Conservation (phyloP, 1,284 basidiomycete genomes). For the Pseudozyma sp. region DNA sequence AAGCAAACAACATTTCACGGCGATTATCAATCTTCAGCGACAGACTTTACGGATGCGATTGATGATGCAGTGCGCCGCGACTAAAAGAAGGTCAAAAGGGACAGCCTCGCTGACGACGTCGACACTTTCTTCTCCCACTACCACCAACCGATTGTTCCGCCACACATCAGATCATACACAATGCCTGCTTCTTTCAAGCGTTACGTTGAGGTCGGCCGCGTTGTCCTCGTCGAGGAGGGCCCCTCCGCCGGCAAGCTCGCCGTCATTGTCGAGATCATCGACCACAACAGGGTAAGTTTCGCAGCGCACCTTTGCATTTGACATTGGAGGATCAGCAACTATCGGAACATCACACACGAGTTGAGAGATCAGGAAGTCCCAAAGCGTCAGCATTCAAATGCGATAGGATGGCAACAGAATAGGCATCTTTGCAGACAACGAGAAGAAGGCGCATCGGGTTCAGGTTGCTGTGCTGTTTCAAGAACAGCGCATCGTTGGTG, state of each 20-base stretch:
- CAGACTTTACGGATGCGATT: conserved; percentile 11
- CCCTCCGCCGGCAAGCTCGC: conserved; percentile 89
- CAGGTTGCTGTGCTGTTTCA: neutral
- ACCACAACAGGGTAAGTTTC: conserved; percentile 91
- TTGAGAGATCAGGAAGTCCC: neutral
- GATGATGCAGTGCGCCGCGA: neutral
- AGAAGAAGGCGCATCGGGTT: neutral
- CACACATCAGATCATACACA: conserved; percentile 38
- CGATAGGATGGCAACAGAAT: neutral
- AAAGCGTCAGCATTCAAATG: no score
- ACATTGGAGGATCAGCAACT: neutral
- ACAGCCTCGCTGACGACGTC: conserved; percentile 25
- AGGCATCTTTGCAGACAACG: neutral
- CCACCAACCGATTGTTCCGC: neutral
- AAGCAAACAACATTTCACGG: no score
- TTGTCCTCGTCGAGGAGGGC: conserved; percentile 93
- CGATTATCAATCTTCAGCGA: no score
- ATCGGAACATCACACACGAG: neutral
- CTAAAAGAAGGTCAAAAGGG: neutral
- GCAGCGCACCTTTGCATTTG: neutral
- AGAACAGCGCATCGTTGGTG: neutral
- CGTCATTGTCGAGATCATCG: conserved; percentile 95
- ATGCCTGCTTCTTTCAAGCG: conserved; percentile 78
- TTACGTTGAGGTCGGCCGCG: conserved; percentile 98
- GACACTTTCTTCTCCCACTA: conserved; percentile 5